These are phyloP conservation scores for Thermomucor indicae-seudaticae DNA, from an alignment of 371 early-diverging fungal species.

Conservation along the genomic window DNA sequence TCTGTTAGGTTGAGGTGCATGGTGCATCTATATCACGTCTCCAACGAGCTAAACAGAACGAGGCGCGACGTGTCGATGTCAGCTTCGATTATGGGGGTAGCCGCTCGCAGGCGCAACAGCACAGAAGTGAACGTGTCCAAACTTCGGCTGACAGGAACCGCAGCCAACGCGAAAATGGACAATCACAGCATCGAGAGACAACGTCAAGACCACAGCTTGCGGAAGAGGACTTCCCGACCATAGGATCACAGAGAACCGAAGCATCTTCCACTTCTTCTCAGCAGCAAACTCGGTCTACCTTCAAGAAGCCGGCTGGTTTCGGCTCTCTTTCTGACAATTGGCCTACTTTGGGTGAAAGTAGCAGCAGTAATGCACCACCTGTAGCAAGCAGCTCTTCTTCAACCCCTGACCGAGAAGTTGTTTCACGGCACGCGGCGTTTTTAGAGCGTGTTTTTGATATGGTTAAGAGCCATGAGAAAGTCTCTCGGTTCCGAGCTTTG, in stretches of 20 bases:
- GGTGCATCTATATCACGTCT: conserved; percentile 26
- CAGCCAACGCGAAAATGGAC: background rate
- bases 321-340: conserved; percentile 22
- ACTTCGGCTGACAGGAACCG: conserved; percentile 1
- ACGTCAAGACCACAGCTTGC: background rate
- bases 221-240: conserved; percentile 27
- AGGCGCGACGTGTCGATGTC: conserved; percentile 52
- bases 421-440: conserved; percentile 35
- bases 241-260: conserved; percentile 14
- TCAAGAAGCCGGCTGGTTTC: conserved; percentile 28
- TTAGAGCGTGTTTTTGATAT: conserved; percentile 44
- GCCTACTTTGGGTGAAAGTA: conserved; percentile 16
- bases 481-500: conserved; percentile 58
- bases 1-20: conserved; percentile 46
- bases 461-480: conserved; percentile 40
- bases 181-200: background rate
- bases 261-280: conserved; percentile 10
- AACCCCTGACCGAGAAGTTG: conserved; percentile 2
- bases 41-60: conserved; percentile 29
- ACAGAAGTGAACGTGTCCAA: background rate
- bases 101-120: conserved; percentile 1
- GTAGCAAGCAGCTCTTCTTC: background rate
- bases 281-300: conserved; percentile 7
- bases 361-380: conserved; percentile 3
- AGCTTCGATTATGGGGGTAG: conserved; percentile 52